phyloP scores from a whole-genome alignment of 495 filamentous ascomycete species.

The Penicillium subrubescens region DNA sequence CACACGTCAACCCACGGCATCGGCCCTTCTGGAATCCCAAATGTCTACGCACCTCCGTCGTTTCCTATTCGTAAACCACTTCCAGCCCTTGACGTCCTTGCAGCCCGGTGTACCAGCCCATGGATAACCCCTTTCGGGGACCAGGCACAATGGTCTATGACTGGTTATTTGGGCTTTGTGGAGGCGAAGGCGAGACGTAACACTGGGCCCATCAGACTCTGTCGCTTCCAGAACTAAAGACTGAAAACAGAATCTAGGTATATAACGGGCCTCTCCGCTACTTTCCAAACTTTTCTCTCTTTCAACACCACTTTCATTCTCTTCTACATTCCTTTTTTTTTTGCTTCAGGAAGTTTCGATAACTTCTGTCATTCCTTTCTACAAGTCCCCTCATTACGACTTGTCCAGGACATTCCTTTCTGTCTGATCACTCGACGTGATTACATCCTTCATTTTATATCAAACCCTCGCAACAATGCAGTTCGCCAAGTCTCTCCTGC shows the following conservation, averaged over 20 bases:
- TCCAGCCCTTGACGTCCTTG: slow-evolving; percentile 16
- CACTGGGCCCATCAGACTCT: slow-evolving; percentile 13
- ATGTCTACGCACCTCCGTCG: slow-evolving; percentile 2
- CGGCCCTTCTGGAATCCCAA: slow-evolving; percentile 22
- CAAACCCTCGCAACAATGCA: slow-evolving; percentile 30
- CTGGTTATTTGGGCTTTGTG: slow-evolving; percentile 10
- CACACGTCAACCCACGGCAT: slow-evolving; percentile 23
- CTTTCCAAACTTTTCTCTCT: neutral
- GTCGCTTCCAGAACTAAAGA: neutral
- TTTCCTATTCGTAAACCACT: slow-evolving; percentile 3
- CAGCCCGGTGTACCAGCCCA: slow-evolving; percentile 7
- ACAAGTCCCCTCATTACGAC: neutral
- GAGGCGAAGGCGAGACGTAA: slow-evolving; percentile 17
- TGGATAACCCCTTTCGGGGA: slow-evolving; percentile 21
- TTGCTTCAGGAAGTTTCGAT: slow-evolving; percentile 18
- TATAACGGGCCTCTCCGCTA: slow-evolving; percentile 1
- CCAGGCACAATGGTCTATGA: slow-evolving; percentile 22
- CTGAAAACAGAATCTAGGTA: slow-evolving; percentile 13
- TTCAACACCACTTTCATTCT: slow-evolving; percentile 16
- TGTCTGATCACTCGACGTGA: slow-evolving; percentile 9
- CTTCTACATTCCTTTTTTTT: slow-evolving; percentile 25
- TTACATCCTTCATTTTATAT: slow-evolving; percentile 1
- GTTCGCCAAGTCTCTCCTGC: slow-evolving; percentile 40
- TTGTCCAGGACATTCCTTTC: slow-evolving; percentile 6
- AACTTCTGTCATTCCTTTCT: slow-evolving; percentile 30